phyloP scores from a whole-genome alignment of 352 stramenopile species.

The Pythium sukuiense region DNA sequence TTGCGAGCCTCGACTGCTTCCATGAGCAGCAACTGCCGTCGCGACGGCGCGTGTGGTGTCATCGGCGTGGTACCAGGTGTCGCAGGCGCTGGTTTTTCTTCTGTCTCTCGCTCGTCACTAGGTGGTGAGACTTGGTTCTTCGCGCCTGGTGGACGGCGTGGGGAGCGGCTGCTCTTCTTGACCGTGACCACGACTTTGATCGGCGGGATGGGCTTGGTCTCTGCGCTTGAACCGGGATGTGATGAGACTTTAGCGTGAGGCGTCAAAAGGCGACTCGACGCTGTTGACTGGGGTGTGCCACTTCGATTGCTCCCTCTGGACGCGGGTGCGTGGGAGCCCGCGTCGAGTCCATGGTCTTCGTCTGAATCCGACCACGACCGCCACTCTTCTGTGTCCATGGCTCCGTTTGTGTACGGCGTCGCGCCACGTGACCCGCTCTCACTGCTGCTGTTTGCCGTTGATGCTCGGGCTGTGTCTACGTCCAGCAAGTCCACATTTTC shows the following conservation, averaged over 20 bases:
- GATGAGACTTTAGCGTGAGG: background rate
- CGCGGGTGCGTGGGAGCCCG: background rate
- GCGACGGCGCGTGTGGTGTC: background rate
- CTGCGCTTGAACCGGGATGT: background rate
- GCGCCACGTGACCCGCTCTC: background rate
- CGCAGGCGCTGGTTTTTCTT: background rate
- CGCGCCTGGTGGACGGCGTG: background rate
- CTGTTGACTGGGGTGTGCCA: slow-evolving; percentile 14
- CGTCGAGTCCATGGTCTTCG: slow-evolving; percentile 7
- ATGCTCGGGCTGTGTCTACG: slow-evolving; percentile 6
- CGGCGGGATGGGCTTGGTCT: background rate
- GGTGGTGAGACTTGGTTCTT: background rate
- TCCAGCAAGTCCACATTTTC: background rate
- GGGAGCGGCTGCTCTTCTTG: slow-evolving; percentile 4
- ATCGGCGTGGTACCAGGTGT: slow-evolving; percentile 6
- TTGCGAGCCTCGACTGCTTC: slow-evolving; percentile 10
- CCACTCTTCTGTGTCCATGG: slow-evolving; percentile 19
- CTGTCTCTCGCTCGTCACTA: background rate
- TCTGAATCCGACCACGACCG: slow-evolving; percentile 15
- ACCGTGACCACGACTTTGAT: slow-evolving; percentile 16
- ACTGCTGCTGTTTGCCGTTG: slow-evolving; percentile 4
- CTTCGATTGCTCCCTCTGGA: background rate
- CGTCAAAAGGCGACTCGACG: slow-evolving; percentile 21
- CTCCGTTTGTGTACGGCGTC: slow-evolving; percentile 20
- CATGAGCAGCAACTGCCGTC: slow-evolving; percentile 31